phyloP scores from a whole-genome alignment of 129 eudicot genomes.

The Arctium minus region DNA sequence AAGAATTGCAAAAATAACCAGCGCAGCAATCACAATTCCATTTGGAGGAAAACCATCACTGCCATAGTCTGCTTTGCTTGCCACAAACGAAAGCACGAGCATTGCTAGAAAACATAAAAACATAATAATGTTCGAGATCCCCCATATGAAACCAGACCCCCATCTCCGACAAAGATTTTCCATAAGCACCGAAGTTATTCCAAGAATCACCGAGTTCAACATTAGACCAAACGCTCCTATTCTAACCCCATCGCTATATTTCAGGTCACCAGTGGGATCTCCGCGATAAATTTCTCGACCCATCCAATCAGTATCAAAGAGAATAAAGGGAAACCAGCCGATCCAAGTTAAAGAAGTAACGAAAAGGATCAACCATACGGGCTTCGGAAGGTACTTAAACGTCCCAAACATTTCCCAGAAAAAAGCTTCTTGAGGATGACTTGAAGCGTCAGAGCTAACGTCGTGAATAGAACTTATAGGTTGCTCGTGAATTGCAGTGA shows the following conservation, averaged over 20 bases:
- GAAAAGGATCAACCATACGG: slow-evolving; percentile 78
- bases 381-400: slow-evolving; percentile 58
- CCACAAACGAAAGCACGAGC: slow-evolving; percentile 62
- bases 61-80: slow-evolving; percentile 42
- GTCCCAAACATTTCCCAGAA: slow-evolving; percentile 96
- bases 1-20: slow-evolving; percentile 69
- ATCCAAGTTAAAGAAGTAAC: slow-evolving; percentile 83
- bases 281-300: slow-evolving; percentile 98
- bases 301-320: slow-evolving; percentile 99
- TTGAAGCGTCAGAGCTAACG: slow-evolving; percentile 28
- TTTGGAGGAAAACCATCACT: slow-evolving; percentile 54
- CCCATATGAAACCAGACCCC: slow-evolving; percentile 96
- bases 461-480: slow-evolving; percentile 36
- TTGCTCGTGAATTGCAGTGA: slow-evolving; percentile 72
- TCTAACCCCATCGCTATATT: slow-evolving; percentile 78
- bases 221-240: slow-evolving; percentile 91
- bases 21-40: slow-evolving; percentile 69
- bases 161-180: slow-evolving; percentile 80
- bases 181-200: slow-evolving; percentile 78
- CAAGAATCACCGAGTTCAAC: slow-evolving; percentile 89
- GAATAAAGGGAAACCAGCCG: slow-evolving; percentile 96
- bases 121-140: slow-evolving; percentile 78
- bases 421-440: slow-evolving; percentile 82
- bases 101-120: slow-evolving; percentile 81
- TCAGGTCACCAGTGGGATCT: slow-evolving; percentile 65